Conservation (phyloP, 768 basidiomycete genomes). For the Candolleomyces eurysporus region DNA sequence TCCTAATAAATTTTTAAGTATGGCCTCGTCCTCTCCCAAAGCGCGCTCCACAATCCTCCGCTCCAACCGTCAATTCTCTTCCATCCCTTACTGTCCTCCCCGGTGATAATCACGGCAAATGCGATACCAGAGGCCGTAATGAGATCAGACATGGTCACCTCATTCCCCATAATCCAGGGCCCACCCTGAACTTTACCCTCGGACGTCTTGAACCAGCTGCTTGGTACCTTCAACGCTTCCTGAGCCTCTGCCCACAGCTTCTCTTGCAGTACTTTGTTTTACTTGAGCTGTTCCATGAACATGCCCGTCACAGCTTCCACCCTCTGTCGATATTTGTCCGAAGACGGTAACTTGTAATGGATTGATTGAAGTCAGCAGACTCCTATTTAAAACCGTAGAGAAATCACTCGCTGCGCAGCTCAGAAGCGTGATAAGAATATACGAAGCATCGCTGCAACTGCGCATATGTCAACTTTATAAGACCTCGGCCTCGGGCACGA, state of each 20-base stretch:
- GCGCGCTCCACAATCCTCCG: neutral
- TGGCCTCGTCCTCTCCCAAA: too few relatives aligned
- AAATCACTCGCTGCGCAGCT: too few relatives aligned
- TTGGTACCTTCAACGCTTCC: neutral
- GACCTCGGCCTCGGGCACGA: neutral
- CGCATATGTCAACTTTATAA: too few relatives aligned
- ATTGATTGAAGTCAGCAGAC: too few relatives aligned
- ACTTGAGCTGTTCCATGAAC: neutral
- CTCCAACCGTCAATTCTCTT: neutral
- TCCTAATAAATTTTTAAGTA: too few relatives aligned
- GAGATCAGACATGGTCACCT: neutral
- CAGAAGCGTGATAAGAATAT: too few relatives aligned
- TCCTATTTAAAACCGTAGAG: too few relatives aligned
- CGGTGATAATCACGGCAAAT: neutral
- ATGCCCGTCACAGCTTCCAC: neutral
- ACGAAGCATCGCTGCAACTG: too few relatives aligned
- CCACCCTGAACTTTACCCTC: neutral
- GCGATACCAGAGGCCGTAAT: neutral
- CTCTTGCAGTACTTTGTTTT: neutral
- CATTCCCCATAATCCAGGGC: neutral
- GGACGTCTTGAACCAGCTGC: too few relatives aligned
- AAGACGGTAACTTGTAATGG: too few relatives aligned
- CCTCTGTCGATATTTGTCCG: neutral
- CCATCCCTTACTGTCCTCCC: neutral
- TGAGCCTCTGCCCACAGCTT: neutral